Conservation (phyloP, 371 early-diverging fungal species). For the Mucor mucedo region DNA sequence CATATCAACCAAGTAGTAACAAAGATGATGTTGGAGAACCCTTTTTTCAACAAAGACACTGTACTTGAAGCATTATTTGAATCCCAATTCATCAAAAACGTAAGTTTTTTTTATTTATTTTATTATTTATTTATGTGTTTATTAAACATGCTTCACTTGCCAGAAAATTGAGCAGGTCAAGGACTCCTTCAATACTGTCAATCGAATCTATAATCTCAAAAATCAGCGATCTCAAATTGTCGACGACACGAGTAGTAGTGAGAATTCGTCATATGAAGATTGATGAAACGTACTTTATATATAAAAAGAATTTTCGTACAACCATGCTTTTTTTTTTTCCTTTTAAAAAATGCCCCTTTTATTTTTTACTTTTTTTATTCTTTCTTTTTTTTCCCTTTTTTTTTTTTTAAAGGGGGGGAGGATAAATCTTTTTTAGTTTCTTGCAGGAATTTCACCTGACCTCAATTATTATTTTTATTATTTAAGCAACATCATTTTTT, state of each 20-base stretch:
- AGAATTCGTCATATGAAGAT: conserved; percentile 5
- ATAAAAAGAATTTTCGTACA: not conserved
- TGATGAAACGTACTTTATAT: not conserved
- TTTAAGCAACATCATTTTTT: conserved; percentile 1
- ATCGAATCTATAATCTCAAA: conserved; percentile 12
- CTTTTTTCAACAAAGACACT: not conserved
- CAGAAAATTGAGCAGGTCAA: not conserved
- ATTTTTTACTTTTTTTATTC: not conserved
- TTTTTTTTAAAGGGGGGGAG: not conserved
- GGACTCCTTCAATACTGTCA: not conserved
- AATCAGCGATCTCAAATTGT: conserved; percentile 10
- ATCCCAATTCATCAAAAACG: conserved; percentile 11
- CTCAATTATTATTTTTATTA: too few relatives aligned
- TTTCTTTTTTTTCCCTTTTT: not conserved
- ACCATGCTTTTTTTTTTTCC: not conserved
- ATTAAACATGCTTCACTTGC: not conserved
- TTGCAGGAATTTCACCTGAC: not conserved
- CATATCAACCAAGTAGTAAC: conserved; percentile 20
- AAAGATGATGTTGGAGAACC: conserved; percentile 9
- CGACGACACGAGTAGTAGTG: conserved; percentile 3
- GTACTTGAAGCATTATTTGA: not conserved
- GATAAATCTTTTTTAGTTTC: conserved; percentile 2
- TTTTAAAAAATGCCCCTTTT: conserved; percentile 3
- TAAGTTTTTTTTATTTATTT: not conserved
- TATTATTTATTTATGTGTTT: too few relatives aligned